Percentiles rank a stretch among this genome's conserved stretches.
Evolutionary conservation across 2,329 filamentous ascomycete genomes (phyloP).

Genomic region (Teratosphaeria epicoccoides): DNA sequence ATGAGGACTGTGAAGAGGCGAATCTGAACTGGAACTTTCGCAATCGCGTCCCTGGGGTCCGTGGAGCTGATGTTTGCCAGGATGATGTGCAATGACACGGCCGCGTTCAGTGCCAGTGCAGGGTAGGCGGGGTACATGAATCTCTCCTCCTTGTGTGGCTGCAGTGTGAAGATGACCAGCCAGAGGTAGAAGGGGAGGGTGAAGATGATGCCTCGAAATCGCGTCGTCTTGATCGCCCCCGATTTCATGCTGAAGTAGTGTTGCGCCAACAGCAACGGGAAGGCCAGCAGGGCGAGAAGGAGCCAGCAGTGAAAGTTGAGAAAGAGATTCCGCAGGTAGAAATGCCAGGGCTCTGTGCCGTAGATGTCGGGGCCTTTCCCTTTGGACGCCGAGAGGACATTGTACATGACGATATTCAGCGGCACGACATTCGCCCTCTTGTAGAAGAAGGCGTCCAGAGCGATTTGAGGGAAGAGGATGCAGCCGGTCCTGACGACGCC

Average conservation of each 20-base stretch:
- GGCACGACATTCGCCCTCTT: constrained; percentile 65
- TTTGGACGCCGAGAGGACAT: constrained; percentile 63
- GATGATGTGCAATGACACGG: constrained; percentile 71
- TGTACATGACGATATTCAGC: constrained; percentile 92
- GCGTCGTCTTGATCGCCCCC: constrained; percentile 53
- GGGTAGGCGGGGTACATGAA: constrained; percentile 99
- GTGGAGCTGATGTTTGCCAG: constrained; percentile 63
- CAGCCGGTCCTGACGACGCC: constrained; percentile 56
- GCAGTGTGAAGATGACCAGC: constrained; percentile 79
- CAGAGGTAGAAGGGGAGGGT: constrained; percentile 85
- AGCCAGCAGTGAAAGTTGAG: constrained; percentile 98
- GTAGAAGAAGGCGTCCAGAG: constrained; percentile 77
- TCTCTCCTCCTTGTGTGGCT: constrained; percentile 94
- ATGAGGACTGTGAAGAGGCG: constrained; percentile 55
- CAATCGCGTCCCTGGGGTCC: constrained; percentile 52
- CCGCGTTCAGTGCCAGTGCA: constrained; percentile 77
- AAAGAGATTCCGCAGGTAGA: constrained; percentile 81
- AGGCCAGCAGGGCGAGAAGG: constrained; percentile 59
- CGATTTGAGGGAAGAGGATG: constrained; percentile 59
- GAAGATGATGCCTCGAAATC: constrained; percentile 67
- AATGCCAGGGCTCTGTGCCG: constrained; percentile 92
- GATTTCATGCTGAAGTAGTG: constrained; percentile 50
- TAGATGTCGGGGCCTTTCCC: constrained; percentile 70
- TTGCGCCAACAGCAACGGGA: constrained; percentile 67
- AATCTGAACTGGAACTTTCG: constrained; percentile 62